These are phyloP conservation scores for Flammula alnicola DNA, from an alignment of 1,284 basidiomycete genomes.

Conservation along the genomic window DNA sequence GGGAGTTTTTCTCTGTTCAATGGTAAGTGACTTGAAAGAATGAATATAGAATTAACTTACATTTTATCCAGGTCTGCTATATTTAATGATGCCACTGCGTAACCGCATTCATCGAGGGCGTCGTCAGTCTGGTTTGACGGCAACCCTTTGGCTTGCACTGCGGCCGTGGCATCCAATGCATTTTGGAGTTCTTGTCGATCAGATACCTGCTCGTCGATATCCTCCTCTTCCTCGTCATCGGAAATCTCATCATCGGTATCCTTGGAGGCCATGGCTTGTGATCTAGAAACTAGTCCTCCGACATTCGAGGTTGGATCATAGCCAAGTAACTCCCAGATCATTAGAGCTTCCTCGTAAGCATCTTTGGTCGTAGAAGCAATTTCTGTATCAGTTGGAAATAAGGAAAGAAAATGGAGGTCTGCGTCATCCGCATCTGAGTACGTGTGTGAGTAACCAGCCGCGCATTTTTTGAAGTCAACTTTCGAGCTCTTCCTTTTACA, in stretches of 20 bases:
- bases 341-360: conserved; percentile 11
- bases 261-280: background rate
- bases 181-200: conserved; percentile 2
- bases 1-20: background rate
- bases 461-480: conserved; percentile 12
- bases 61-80: conserved; percentile 4
- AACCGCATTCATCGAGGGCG: conserved; percentile 2
- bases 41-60: conserved; percentile 3
- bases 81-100: background rate
- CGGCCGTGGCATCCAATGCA: background rate
- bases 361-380: background rate
- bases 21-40: background rate
- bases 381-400: conserved; percentile 9
- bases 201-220: background rate
- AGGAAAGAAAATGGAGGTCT: conserved; percentile 17
- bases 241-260: background rate
- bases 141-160: background rate
- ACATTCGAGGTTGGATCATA: background rate
- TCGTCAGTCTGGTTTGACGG: background rate
- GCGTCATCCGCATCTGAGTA: conserved; percentile 25
- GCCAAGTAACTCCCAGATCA: conserved; percentile 6
- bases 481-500: conserved; percentile 9
- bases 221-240: background rate
- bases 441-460: conserved; percentile 33
- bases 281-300: background rate